Evolutionary conservation across 371 early-diverging fungal genomes (phyloP).

Genomic region (Mucor piriformis): DNA sequence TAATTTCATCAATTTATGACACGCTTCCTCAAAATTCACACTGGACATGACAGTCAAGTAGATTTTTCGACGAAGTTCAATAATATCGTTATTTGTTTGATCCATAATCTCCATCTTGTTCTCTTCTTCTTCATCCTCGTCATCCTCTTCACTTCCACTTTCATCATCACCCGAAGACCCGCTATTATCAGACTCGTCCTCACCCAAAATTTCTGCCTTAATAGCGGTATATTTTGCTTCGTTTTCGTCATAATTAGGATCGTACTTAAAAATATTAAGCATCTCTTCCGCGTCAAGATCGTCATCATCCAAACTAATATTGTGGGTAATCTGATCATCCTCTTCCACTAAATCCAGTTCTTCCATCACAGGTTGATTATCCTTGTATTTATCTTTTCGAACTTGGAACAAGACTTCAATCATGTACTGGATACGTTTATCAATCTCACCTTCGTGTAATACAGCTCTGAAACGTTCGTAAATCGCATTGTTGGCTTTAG

Average conservation of each 20-base stretch:
- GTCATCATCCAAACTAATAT: slow-evolving; percentile 87
- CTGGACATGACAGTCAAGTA: slow-evolving; percentile 97
- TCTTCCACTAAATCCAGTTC: slow-evolving; percentile 96
- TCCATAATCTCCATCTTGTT: slow-evolving; percentile 81
- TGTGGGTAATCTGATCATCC: slow-evolving; percentile 95
- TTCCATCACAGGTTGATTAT: slow-evolving; percentile 69
- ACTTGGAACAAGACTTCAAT: slow-evolving; percentile 96
- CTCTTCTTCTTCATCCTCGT: slow-evolving; percentile 40
- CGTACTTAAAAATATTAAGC: slow-evolving; percentile 85
- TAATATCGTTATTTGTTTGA: slow-evolving; percentile 85
- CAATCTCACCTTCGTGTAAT: slow-evolving; percentile 92
- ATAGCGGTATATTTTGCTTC: slow-evolving; percentile 83
- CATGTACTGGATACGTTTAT: slow-evolving; percentile 96
- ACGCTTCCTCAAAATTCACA: slow-evolving; percentile 94
- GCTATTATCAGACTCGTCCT: slow-evolving; percentile 64
- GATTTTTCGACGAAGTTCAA: slow-evolving; percentile 89
- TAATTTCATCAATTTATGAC: slow-evolving; percentile 92
- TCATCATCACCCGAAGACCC: slow-evolving; percentile 56
- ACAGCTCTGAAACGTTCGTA: slow-evolving; percentile 93
- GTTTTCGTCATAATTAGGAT: slow-evolving; percentile 81
- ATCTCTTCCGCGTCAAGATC: slow-evolving; percentile 80
- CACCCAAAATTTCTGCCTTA: slow-evolving; percentile 91
- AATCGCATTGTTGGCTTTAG: slow-evolving; percentile 84
- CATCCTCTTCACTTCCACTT: slow-evolving; percentile 46
- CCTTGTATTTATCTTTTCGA: slow-evolving; percentile 93